phyloP scores from a whole-genome alignment of 73 alveolate genomes.

The Stentor coeruleus region DNA sequence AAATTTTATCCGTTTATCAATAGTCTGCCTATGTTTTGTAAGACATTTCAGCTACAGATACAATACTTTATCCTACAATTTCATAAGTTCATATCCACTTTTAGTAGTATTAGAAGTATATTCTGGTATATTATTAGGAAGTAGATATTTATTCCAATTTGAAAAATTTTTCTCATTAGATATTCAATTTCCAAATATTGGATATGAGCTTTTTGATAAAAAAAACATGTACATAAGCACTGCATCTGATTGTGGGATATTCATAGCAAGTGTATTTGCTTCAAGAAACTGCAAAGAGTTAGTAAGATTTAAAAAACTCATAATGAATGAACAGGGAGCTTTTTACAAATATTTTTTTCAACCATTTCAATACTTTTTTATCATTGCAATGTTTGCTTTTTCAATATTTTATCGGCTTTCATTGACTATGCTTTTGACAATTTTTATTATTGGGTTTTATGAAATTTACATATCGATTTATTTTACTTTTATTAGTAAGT shows the following conservation, averaged over 20 bases:
- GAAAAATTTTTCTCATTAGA: too few relatives aligned
- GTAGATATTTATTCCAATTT: neutral
- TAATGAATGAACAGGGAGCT: neutral
- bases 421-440: neutral
- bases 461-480: neutral
- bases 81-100: neutral
- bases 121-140: neutral
- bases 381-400: neutral
- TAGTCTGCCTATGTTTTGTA: too few relatives aligned
- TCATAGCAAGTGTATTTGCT: neutral
- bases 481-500: too few relatives aligned
- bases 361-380: neutral
- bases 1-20: neutral
- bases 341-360: too few relatives aligned
- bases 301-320: neutral
- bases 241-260: neutral
- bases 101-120: neutral
- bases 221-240: neutral
- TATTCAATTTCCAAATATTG: neutral
- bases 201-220: neutral
- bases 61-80: too few relatives aligned
- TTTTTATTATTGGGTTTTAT: neutral
- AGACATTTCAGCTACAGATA: neutral
- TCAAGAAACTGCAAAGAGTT: neutral
- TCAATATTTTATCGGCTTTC: neutral